phyloP scores from a whole-genome alignment of 371 early-diverging fungal species.

The Mortierella sp. region DNA sequence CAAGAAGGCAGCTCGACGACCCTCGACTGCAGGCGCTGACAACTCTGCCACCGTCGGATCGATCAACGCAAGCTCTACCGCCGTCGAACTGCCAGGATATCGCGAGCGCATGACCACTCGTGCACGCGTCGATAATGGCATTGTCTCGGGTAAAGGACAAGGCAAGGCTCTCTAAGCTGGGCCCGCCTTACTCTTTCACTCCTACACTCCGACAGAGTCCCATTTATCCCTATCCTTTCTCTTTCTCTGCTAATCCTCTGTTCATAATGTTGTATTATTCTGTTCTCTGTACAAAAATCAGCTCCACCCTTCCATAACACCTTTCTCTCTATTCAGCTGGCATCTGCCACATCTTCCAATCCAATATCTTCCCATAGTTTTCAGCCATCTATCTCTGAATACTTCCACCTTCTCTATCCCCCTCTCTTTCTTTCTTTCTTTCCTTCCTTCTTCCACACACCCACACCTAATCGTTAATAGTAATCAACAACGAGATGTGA shows the following conservation, averaged over 20 bases:
- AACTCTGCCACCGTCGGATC: neutral
- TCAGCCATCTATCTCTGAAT: neutral
- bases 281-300: slow-evolving; percentile 16
- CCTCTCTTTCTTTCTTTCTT: neutral
- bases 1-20: slow-evolving; percentile 10
- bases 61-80: neutral
- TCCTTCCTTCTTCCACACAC: neutral
- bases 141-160: slow-evolving; percentile 52
- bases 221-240: neutral
- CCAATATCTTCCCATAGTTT: slow-evolving; percentile 5
- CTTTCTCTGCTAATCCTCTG: neutral
- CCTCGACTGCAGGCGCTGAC: slow-evolving; percentile 15
- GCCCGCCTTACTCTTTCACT: neutral
- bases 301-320: neutral
- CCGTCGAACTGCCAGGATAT: slow-evolving; percentile 35
- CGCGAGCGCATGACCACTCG: slow-evolving; percentile 41
- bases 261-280: slow-evolving; percentile 25
- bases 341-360: neutral
- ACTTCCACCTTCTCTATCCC: neutral
- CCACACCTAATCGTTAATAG: neutral
- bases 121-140: slow-evolving; percentile 45
- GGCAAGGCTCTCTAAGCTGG: slow-evolving; percentile 46
- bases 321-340: neutral
- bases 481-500: no score
- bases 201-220: neutral